Percentiles rank a stretch among this genome's conserved stretches.
Evolutionary conservation across 805 yeast genomes (phyloP).

Genomic region (Candida ovalis): DNA sequence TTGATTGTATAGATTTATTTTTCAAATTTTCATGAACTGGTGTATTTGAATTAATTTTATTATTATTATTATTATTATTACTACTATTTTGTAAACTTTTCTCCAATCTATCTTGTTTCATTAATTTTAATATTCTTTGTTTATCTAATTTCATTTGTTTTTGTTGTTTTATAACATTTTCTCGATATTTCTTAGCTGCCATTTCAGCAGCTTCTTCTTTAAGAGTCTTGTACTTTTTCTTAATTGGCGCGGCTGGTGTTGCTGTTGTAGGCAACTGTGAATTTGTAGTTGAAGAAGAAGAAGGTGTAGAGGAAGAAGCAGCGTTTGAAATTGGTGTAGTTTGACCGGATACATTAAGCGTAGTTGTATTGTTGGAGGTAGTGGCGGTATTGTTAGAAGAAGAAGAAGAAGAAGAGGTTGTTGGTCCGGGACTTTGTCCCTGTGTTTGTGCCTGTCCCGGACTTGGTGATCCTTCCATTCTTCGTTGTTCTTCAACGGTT

Average conservation of each 20-base stretch:
- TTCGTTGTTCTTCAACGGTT: constrained; percentile 1
- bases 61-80: background rate
- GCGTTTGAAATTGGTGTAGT: background rate
- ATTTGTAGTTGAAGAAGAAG: background rate
- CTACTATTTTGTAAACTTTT: constrained; percentile 5
- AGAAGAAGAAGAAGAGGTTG: too few relatives aligned
- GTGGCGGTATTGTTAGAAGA: background rate
- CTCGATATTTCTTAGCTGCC: constrained; percentile 35
- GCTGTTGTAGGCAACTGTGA: constrained; percentile 3
- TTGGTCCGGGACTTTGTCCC: too few relatives aligned
- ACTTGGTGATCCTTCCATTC: constrained; percentile 1
- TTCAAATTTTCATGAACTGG: constrained; percentile 23
- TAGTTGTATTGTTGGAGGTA: background rate
- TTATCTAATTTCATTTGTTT: constrained; percentile 45
- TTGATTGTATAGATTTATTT: constrained; percentile 16
- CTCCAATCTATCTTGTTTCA: constrained; percentile 45
- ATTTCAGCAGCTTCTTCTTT: constrained; percentile 40
- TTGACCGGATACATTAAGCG: background rate
- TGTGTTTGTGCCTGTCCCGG: constrained; percentile 7
- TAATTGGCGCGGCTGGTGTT: background rate
- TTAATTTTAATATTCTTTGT: constrained; percentile 48
- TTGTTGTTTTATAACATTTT: constrained; percentile 35
- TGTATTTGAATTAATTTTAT: constrained; percentile 1
- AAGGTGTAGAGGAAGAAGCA: too few relatives aligned
- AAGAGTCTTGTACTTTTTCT: constrained; percentile 20